Evolutionary conservation across 805 yeast species (phyloP), one percentile per base, ranked within the genome.

Genomic region (Alloascoidea hylecoeti): DNA sequence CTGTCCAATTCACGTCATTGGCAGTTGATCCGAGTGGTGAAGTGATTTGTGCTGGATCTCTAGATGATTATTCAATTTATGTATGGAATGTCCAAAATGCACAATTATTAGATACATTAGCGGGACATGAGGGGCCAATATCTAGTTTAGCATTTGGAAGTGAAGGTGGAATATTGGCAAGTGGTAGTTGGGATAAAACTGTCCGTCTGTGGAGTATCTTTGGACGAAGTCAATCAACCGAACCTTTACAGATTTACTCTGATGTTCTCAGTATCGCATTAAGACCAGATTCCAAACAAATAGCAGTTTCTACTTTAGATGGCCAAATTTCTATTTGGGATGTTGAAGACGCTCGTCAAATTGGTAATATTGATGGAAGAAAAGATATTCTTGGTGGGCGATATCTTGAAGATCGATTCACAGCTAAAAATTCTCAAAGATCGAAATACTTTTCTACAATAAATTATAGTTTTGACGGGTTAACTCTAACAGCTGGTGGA

Each of bases 11-110:
- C 58, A 78, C 76, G 38, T 73, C 85, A 38, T 60, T 92, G 42
- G 97, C 97, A 0, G 95, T 86, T 34, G 98, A 92, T 56, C 95
- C 97, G 18, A 80, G 94, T 51, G 98, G 97, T 19, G 98, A 92
- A 58, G 78, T 92, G 38, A 92, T 92, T 2, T 86, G 92, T 51
- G 98, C 96, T 3, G 96, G 96, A 2, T 82, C 96, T 2, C 65
- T 77, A 34, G 96, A 88, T 52, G 80, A 78, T 44, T 92, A 78
- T 58, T 95, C 83, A 41, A 82, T 92, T 42, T 88, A 82, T 52
- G 85, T 92, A 23, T 92, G 98, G 98, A 84, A 95, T 4, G 96
- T 92, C 1, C 97, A 92, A 62, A 88, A 96, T 0, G 79, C 94
- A 1, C 96, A 88, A 54, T 62, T 92, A 36, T 68, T 92, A 39